A percentile compares a stretch with the other conserved stretches of the same genome.
Conservation (phyloP, 305 asterid species). For the Fraxinus albicans region DNA sequence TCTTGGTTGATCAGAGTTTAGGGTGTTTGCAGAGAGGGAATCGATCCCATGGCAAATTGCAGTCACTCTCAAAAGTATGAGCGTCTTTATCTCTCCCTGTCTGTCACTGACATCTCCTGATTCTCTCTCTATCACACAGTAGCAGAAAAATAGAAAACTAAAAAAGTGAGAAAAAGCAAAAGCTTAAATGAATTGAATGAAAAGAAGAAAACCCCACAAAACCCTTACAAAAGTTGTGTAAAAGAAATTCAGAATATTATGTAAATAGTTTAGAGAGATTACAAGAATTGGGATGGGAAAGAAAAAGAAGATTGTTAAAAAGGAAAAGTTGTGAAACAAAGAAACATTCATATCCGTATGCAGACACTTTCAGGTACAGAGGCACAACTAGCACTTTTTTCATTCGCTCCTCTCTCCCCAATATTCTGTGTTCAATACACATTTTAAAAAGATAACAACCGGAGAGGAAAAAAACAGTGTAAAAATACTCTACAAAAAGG, state of each 20-base stretch:
- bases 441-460: conserved; percentile 24
- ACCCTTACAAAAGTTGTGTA: conserved; percentile 1
- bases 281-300: conserved; percentile 2
- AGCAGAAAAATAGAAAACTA: conserved; percentile 17
- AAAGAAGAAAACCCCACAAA: conserved; percentile 30
- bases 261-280: background rate
- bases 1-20: background rate
- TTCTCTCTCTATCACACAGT: conserved; percentile 10
- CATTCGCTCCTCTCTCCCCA: conserved; percentile 19
- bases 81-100: conserved; percentile 35
- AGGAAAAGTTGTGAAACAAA: conserved; percentile 19
- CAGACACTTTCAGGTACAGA: conserved; percentile 34
- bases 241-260: background rate
- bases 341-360: conserved; percentile 12
- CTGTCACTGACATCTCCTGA: conserved; percentile 41
- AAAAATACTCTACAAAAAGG: conserved; percentile 39
- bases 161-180: conserved; percentile 26
- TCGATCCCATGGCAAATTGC: conserved; percentile 2
- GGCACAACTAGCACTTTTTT: conserved; percentile 25
- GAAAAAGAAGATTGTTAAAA: conserved; percentile 16
- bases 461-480: conserved; percentile 29
- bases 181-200: conserved; percentile 8
- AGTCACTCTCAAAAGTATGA: conserved; percentile 59
- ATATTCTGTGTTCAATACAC: conserved; percentile 16
- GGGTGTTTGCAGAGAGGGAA: background rate